Base-by-base conservation (phyloP, 768 basidiomycete species). In the Agaricus bisporus region DNA sequence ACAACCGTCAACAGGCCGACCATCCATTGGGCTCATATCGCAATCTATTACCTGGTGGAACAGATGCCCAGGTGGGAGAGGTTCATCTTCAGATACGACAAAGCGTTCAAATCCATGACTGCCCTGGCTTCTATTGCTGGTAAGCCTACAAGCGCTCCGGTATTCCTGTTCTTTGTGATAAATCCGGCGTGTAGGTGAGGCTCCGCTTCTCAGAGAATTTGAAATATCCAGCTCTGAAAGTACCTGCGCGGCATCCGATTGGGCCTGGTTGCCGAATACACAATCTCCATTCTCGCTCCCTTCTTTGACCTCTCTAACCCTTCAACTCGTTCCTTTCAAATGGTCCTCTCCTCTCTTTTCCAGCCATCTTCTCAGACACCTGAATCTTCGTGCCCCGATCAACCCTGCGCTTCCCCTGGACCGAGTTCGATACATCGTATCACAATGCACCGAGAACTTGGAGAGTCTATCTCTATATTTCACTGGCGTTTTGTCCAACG, bases 31-130 rank as follows among this genome's bases (percentile, higher is more conserved):
- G 88, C 87, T 0, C 82, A 88, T 58, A 85, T 91, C 29, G 85
- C 84, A 0, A 81, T 91, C 42, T 89, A 77, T 64, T 91, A 91
- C 63, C 68, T 91, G 18, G 82, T 85, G 2, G 81, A 87, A 59
- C 85, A 89, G 64, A 90, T 90, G 82, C 81, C 82, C 58, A 78
- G 88, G 26, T 91, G 88, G 88, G 77, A 86, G 62, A 75, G 88
- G 20, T 91, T 91, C 60, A 77, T 90, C 10, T 90, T 91, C 61
- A 73, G 84, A 39, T 91, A 88, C 59, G 86, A 89, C 62, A 85
- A 81, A 64, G 83, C 84, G 32, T 90, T 90, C 66, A 68, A 81
- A 15, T 88, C 87, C 3, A 79, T 89, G 70, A 72, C 74, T 54
- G 87, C 89, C 7, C 74, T 91, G 58, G 86, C 86, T 64, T 79